phyloP scores from a whole-genome alignment of 257 asterid species.

The Datura wrightii region DNA sequence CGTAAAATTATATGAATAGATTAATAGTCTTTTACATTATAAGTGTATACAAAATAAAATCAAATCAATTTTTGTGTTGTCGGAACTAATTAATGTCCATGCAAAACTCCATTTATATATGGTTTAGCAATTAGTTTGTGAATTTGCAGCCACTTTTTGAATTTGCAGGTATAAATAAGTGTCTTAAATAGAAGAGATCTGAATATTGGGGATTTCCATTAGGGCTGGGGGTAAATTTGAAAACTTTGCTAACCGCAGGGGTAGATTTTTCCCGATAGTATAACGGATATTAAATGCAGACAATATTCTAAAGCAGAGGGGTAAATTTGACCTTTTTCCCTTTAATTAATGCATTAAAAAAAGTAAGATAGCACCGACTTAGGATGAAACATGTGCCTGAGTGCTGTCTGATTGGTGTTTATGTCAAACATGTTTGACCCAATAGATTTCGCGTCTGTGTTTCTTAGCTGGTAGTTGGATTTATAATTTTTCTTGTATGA shows the following conservation, averaged over 20 bases:
- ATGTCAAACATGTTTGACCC: conserved; percentile 1
- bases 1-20: background rate
- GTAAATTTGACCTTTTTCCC: background rate
- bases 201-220: background rate
- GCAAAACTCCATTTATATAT: background rate
- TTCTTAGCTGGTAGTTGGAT: conserved; percentile 25
- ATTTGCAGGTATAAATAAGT: background rate
- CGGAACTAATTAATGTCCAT: background rate
- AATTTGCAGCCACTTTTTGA: conserved; percentile 12
- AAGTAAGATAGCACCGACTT: background rate
- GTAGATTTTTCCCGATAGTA: background rate
- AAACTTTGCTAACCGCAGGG: background rate
- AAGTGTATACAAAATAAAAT: background rate
- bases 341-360: conserved; percentile 11
- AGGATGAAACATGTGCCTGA: background rate
- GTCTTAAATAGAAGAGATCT: background rate
- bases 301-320: background rate
- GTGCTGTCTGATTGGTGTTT: background rate
- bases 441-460: background rate
- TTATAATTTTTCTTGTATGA: no score
- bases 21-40: background rate
- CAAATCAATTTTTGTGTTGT: background rate
- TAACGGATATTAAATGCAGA: background rate
- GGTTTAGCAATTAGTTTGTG: background rate
- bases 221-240: background rate